These are phyloP conservation scores for Pholiota molesta DNA, from an alignment of 768 basidiomycete species.

Conservation along the genomic window DNA sequence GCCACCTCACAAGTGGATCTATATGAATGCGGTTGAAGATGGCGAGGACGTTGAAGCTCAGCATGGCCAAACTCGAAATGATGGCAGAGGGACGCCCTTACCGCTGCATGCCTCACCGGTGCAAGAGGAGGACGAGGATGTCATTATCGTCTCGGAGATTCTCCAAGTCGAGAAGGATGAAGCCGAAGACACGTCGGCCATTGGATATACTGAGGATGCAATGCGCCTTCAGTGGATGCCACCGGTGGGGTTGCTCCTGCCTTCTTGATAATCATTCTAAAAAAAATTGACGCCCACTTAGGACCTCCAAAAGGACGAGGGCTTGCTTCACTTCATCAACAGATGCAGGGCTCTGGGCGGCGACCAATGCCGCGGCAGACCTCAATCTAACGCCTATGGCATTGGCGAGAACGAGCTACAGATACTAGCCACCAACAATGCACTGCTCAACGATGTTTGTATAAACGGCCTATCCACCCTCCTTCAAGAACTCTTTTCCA, in stretches of 20 bases:
- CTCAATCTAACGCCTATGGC: not conserved
- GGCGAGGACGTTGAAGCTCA: too few species aligned
- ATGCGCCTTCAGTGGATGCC: not conserved
- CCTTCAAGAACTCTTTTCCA: constrained; percentile 11
- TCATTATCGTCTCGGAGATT: not conserved
- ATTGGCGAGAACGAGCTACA: constrained; percentile 7
- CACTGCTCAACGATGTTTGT: constrained; percentile 26
- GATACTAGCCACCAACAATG: constrained; percentile 2
- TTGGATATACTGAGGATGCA: not conserved
- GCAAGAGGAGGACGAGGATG: not conserved
- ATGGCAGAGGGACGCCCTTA: too few species aligned
- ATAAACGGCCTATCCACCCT: constrained; percentile 28
- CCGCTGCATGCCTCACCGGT: too few species aligned
- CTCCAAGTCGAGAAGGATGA: not conserved
- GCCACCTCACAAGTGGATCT: too few species aligned
- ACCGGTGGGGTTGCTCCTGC: not conserved
- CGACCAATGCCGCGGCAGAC: not conserved
- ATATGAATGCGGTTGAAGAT: too few species aligned
- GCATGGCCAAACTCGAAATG: too few species aligned
- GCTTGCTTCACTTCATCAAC: not conserved
- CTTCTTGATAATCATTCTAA: too few species aligned
- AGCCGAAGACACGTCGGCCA: not conserved
- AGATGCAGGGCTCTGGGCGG: not conserved
- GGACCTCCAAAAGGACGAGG: not conserved
- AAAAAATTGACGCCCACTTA: not conserved